phyloP scores from a whole-genome alignment of 805 yeast genomes.

The Candida takata region DNA sequence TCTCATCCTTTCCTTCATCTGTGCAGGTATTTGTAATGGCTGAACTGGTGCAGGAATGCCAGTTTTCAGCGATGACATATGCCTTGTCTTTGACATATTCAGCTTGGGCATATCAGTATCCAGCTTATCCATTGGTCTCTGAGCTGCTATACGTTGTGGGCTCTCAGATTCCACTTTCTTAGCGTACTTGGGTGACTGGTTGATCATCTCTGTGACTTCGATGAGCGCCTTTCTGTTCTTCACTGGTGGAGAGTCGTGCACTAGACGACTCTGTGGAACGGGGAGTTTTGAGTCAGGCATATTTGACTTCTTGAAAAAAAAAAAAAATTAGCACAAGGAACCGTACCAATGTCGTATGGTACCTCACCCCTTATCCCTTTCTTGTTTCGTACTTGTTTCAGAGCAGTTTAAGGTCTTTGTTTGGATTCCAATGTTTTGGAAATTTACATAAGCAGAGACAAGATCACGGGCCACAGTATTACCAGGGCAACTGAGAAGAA shows the following conservation, averaged over 20 bases:
- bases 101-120: background rate
- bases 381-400: too few relatives aligned
- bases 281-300: constrained; percentile 11
- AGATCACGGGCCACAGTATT: background rate
- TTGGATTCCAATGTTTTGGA: too few relatives aligned
- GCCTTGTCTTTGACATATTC: constrained; percentile 1
- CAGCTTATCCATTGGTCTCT: background rate
- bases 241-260: constrained; percentile 16
- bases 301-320: too few relatives aligned
- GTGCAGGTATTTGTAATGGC: constrained; percentile 1
- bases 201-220: constrained; percentile 14
- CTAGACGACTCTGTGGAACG: constrained; percentile 4
- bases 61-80: too few relatives aligned
- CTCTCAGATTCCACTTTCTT: background rate
- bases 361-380: too few relatives aligned
- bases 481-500: too few relatives aligned
- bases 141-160: background rate
- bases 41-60: too few relatives aligned
- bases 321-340: too few relatives aligned
- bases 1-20: constrained; percentile 2
- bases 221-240: constrained; percentile 19
- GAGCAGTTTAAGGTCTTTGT: too few relatives aligned
- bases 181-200: constrained; percentile 14
- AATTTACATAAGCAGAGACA: background rate
- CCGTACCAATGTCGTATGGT: too few relatives aligned